Conservation (phyloP, 1,139 yeast genomes). For the Lodderomyces pseudojiufengensis region DNA sequence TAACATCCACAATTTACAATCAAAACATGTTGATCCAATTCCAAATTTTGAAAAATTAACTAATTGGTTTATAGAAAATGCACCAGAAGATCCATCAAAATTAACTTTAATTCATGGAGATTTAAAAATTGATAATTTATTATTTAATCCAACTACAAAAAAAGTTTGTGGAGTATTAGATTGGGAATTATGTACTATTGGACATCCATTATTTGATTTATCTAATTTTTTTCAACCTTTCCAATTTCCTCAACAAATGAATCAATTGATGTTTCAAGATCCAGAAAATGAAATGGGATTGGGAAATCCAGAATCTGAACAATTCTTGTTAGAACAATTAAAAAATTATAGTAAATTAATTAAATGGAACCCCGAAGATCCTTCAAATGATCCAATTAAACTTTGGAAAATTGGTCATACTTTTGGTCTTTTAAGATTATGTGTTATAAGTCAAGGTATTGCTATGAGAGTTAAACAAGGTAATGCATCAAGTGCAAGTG, state of each 20-base stretch:
- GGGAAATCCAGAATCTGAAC: constrained; percentile 29
- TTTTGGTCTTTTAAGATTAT: constrained; percentile 55
- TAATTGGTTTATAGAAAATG: constrained; percentile 36
- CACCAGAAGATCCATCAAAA: constrained; percentile 48
- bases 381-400: constrained; percentile 36
- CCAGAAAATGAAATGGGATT: constrained; percentile 34
- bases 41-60: constrained; percentile 47
- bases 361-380: constrained; percentile 33
- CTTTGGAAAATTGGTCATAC: constrained; percentile 57
- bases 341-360: constrained; percentile 14
- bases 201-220: constrained; percentile 63
- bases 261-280: constrained; percentile 21
- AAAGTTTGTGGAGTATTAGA: constrained; percentile 57
- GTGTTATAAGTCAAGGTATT: constrained; percentile 66
- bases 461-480: constrained; percentile 59
- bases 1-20: constrained; percentile 48
- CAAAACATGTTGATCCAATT: constrained; percentile 47
- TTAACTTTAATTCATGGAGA: constrained; percentile 62
- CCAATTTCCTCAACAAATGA: constrained; percentile 40
- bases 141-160: constrained; percentile 50
- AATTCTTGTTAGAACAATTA: constrained; percentile 24
- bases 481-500: constrained; percentile 58
- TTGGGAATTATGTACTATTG: constrained; percentile 69
- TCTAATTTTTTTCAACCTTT: constrained; percentile 61
- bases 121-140: constrained; percentile 61